Base-by-base conservation (phyloP, 768 basidiomycete genomes). In the Gymnopilus dilepis region DNA sequence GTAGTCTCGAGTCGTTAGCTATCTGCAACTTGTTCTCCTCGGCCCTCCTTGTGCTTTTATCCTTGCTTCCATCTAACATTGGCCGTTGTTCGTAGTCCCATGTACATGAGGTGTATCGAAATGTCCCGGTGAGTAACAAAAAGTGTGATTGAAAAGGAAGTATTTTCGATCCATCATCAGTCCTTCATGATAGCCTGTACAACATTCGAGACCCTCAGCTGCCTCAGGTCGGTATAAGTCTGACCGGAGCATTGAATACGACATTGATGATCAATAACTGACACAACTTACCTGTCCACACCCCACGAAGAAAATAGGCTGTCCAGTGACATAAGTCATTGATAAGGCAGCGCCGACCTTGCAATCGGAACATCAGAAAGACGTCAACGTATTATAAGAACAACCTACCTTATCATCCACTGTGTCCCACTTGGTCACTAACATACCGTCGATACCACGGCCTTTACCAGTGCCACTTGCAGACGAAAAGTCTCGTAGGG, bases 241-340 rank as follows among this genome's bases (percentile, higher is more conserved):
- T 99, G 72, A 12, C 51, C 24, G 40, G 62, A 24, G 7, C 58
- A 61, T n/a, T 56, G 56, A 40, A 47, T 30, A 45, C n/a, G 15
- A 28, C 24, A 11, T 4, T 19, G 15, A 21, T 15, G 51, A 26
- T n/a, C 42, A 56, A 34, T 58, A 42, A 15, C 24, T 55, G 21
- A 53, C 30, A 59, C 24, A 50, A 72, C 87, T 40, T 65, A 94
- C 92, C 90, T 96, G 95, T 37, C 97, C 97, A 69, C 95, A 97
- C 6, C 97, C 97, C 65, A 99, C 95, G 73, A 99, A 99, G 22
- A 98, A 83, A 77, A 99, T 98, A 17, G 97, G 97, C 72, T 99
- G 96, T 22, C 97, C 97, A 2, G 97, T 99, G 57, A 98, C 94
- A 75, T 97, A 99, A 53, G 97, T 97, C 97, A 99, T 99, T 3